Evolutionary conservation across 805 yeast genomes (phyloP).

Genomic region (Cephaloascus albidus): DNA sequence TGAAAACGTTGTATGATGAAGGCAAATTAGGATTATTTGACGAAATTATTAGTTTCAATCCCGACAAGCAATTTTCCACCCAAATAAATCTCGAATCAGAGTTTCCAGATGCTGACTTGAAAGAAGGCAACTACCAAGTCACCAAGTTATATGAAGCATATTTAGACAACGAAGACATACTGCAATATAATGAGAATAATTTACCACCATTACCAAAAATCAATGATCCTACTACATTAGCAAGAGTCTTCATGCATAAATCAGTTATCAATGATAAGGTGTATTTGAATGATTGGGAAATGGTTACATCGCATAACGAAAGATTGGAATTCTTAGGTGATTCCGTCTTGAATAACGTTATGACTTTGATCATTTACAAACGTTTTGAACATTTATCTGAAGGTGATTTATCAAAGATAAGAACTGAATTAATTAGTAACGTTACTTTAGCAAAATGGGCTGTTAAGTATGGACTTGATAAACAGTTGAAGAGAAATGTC

Average conservation of each 20-base stretch:
- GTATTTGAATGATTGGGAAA: slow-evolving; percentile 47
- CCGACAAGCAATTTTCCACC: slow-evolving; percentile 7
- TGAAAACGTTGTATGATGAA: slow-evolving; percentile 43
- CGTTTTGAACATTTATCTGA: slow-evolving; percentile 65
- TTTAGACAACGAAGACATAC: slow-evolving; percentile 1
- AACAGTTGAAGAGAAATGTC: slow-evolving; percentile 39
- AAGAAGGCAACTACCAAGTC: slow-evolving; percentile 5
- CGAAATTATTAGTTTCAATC: slow-evolving; percentile 36
- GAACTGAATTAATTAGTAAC: slow-evolving; percentile 69
- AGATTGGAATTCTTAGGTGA: slow-evolving; percentile 88
- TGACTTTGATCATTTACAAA: slow-evolving; percentile 58
- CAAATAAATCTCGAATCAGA: not conserved
- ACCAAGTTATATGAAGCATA: slow-evolving; percentile 1
- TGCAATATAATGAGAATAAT: slow-evolving; percentile 1
- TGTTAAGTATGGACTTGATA: slow-evolving; percentile 54
- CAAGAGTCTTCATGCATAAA: slow-evolving; percentile 74
- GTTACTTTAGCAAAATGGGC: slow-evolving; percentile 66
- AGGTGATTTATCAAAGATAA: slow-evolving; percentile 66
- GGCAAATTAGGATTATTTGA: slow-evolving; percentile 47
- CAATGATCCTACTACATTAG: slow-evolving; percentile 43
- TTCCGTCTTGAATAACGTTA: slow-evolving; percentile 65
- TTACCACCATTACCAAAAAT: slow-evolving; percentile 70
- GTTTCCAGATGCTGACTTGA: slow-evolving; percentile 4
- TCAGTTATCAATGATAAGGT: slow-evolving; percentile 56
- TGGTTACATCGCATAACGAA: slow-evolving; percentile 66